Base-by-base conservation (phyloP, 345 rosid genomes). In the Sisymbrium irio region DNA sequence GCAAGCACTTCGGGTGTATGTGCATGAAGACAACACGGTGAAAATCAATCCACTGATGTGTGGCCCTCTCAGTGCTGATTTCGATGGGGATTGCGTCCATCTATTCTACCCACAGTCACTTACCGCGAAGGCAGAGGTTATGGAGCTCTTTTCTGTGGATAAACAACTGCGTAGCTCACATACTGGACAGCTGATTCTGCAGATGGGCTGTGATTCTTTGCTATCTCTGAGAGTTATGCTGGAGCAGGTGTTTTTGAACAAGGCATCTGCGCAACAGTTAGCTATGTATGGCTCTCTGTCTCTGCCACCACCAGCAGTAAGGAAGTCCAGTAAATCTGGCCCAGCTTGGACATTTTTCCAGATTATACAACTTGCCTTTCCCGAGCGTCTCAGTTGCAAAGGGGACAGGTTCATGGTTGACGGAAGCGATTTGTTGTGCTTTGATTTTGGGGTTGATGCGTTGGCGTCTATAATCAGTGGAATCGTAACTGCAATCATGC, bases 71-170 rank as follows among this genome's bases (percentile, higher is more conserved):
- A 84, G 97, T 82, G 97, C 99, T 72, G 99, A 95, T 77, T 95
- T 95, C 76, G 99, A 95, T 82, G 99, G 99, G 13, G 97, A 95
- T 58, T 95, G 99, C 47, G 81, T 95, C 74, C 97, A 95, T 75
- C 66, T 95, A 4, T 95, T 95, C 73, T 95, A 92, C 76, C 99
- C 99, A 0, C 97, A 95, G 76, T 89, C 97, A 7, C 85, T 86
- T 62, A 79, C 83, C 22, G 97, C 99, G n/a, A 95, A 85, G 81
- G 97, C 99, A 3, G 99, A 95, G 80, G 99, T 89, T 28, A 17
- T 87, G 76, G 97, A 95, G 77, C 96, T 95, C 37, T 95, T 95
- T 68, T 86, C 97, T 6, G 88, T 95, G 74, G 97, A 95, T 75
- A 92, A 95, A 39, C 99, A 95, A 71, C 73, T 95, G 78, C 88